Percentiles rank a stretch among this genome's conserved stretches.
Conservation (phyloP, 176 grass and related monocot species). For the Bromus sterilis region DNA sequence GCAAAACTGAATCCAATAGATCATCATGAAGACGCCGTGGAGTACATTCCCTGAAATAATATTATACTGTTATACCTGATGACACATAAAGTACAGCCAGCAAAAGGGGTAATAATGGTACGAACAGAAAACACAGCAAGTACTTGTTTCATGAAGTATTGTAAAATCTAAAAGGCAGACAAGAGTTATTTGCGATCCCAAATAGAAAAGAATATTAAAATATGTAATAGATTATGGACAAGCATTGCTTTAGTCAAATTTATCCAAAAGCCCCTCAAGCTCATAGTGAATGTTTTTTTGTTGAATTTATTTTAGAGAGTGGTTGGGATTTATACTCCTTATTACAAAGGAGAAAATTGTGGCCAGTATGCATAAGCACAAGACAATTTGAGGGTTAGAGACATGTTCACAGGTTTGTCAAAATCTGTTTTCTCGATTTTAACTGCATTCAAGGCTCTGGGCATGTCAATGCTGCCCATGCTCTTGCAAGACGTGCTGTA, state of each 20-base stretch:
- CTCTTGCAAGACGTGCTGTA: no score
- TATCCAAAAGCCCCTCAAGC: not conserved
- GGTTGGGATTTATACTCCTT: not conserved
- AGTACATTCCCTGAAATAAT: conserved; percentile 61
- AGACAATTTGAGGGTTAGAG: not conserved
- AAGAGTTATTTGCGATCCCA: not conserved
- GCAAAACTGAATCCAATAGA: conserved; percentile 71
- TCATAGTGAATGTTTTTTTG: not conserved
- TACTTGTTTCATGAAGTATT: not conserved
- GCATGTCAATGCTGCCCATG: no score
- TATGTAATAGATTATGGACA: not conserved
- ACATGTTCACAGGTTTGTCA: not conserved
- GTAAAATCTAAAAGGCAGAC: conserved; percentile 1
- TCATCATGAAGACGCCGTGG: conserved; percentile 53
- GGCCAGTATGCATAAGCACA: not conserved
- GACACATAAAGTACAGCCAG: not conserved
- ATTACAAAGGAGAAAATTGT: not conserved
- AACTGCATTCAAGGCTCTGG: not conserved
- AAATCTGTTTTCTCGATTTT: not conserved
- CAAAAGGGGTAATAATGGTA: not conserved
- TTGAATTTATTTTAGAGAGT: conserved; percentile 3
- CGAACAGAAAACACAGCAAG: not conserved
- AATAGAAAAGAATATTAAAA: not conserved
- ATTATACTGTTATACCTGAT: conserved; percentile 18
- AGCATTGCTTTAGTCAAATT: not conserved